These are phyloP conservation scores for Irpex sp. DNA, from an alignment of 1,284 basidiomycete genomes.

Conservation along the genomic window DNA sequence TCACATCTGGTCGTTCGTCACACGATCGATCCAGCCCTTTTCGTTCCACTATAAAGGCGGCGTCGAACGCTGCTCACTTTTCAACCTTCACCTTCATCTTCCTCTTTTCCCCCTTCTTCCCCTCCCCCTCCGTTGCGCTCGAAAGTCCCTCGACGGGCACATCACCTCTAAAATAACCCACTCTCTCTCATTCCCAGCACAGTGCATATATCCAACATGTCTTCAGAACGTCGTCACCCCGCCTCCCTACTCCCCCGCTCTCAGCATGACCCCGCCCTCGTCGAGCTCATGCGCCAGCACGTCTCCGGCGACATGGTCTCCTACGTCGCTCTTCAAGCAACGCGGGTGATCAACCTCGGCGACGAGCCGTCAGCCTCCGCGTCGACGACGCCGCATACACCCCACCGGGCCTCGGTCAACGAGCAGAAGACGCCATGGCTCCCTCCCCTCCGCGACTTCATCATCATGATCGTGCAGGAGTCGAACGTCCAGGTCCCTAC, in stretches of 20 bases:
- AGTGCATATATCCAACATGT: conserved; percentile 11
- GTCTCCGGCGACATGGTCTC: conserved; percentile 83
- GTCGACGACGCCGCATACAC: conserved; percentile 59
- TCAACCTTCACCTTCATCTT: conserved; percentile 3
- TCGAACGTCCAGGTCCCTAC: conserved; percentile 93
- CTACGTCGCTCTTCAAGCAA: conserved; percentile 67
- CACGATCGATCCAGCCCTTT: conserved; percentile 7
- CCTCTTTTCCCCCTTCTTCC: conserved; percentile 17
- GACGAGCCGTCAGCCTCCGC: conserved; percentile 34
- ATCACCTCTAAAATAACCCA: conserved; percentile 20
- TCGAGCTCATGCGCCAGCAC: conserved; percentile 73
- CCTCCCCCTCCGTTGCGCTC: conserved; percentile 13
- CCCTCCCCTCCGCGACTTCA: conserved; percentile 86
- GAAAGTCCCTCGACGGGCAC: conserved; percentile 29
- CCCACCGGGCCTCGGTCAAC: conserved; percentile 39
- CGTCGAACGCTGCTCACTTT: conserved; percentile 11
- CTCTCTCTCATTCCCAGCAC: conserved; percentile 15
- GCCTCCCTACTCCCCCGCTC: conserved; percentile 70
- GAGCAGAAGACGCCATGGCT: conserved; percentile 36
- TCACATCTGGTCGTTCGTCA: conserved; percentile 6
- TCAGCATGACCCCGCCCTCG: conserved; percentile 72
- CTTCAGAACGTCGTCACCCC: conserved; percentile 44
- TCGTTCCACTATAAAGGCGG: conserved; percentile 15
- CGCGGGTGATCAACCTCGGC: conserved; percentile 61
- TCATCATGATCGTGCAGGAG: conserved; percentile 78